Conservation (phyloP, 2,329 filamentous ascomycete genomes). For the Stylonectria norvegica region DNA sequence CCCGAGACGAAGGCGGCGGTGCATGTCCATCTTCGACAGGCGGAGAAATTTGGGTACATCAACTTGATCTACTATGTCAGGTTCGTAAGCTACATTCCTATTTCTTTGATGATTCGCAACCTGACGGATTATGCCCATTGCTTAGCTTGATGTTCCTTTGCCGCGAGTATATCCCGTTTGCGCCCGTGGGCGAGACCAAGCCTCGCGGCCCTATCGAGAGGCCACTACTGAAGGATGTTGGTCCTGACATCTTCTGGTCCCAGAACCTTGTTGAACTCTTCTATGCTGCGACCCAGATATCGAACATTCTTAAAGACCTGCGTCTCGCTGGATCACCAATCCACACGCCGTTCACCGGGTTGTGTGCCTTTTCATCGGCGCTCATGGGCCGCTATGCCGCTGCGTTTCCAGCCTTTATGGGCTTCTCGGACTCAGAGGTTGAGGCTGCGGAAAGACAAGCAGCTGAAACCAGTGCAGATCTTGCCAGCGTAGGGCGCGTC, state of each 20-base stretch:
- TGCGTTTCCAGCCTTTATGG: conserved; percentile 19
- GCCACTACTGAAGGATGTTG: conserved; percentile 18
- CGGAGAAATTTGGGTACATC: conserved; percentile 24
- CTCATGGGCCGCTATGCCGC: conserved; percentile 21
- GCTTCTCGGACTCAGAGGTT: conserved; percentile 6
- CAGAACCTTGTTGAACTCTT: conserved; percentile 17
- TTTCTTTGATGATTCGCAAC: neutral
- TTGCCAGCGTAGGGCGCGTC: conserved; percentile 14
- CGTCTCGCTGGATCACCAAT: conserved; percentile 19
- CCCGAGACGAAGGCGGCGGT: conserved; percentile 19
- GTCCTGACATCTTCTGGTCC: conserved; percentile 19
- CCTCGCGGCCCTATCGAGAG: conserved; percentile 23
- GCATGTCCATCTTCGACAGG: conserved; percentile 24
- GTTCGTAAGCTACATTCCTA: conserved; percentile 3
- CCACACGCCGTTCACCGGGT: conserved; percentile 19
- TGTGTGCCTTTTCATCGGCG: conserved; percentile 19
- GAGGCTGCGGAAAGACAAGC: conserved; percentile 13
- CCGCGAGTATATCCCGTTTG: conserved; percentile 23
- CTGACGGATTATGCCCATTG: neutral
- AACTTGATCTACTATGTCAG: conserved; percentile 26
- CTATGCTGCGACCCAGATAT: conserved; percentile 22
- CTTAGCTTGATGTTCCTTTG: conserved; percentile 17
- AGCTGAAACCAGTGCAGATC: conserved; percentile 8
- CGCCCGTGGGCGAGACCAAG: conserved; percentile 20
- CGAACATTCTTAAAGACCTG: conserved; percentile 17